phyloP scores from a whole-genome alignment of 192 early-diverging fungal species.

The Funneliformis mosseae region DNA sequence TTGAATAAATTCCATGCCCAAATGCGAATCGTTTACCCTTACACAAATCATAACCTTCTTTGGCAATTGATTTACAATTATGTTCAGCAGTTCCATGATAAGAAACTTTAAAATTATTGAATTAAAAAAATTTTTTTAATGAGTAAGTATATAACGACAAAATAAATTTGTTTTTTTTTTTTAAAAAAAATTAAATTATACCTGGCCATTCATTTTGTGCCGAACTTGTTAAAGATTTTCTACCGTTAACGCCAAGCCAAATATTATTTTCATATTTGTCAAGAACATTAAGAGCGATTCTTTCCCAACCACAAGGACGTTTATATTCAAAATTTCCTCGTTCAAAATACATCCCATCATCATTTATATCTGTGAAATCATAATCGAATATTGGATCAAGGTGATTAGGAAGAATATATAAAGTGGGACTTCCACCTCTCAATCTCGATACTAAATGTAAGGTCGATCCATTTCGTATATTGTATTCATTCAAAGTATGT shows the following conservation, averaged over 20 bases:
- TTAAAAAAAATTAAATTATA: too few relatives aligned
- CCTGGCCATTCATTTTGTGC: too few relatives aligned
- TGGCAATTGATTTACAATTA: too few relatives aligned
- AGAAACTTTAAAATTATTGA: too few relatives aligned
- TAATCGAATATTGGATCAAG: not conserved
- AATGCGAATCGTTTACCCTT: too few relatives aligned
- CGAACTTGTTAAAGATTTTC: too few relatives aligned
- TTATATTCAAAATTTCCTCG: slow-evolving; percentile 3
- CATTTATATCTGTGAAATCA: slow-evolving; percentile 23
- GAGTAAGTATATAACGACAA: not conserved
- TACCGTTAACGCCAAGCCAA: slow-evolving; percentile 25
- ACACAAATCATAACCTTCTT: too few relatives aligned
- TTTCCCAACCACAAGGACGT: slow-evolving; percentile 18
- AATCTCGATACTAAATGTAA: slow-evolving; percentile 64
- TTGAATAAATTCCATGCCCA: too few relatives aligned
- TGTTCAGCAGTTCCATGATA: too few relatives aligned
- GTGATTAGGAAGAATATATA: not conserved
- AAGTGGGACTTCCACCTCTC: slow-evolving; percentile 51
- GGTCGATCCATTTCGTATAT: slow-evolving; percentile 70
- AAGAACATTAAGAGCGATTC: slow-evolving; percentile 6
- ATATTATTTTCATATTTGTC: too few relatives aligned
- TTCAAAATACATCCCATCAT: not conserved
- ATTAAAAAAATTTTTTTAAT: not conserved
- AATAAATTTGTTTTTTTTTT: too few relatives aligned
- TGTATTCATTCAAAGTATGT: slow-evolving; percentile 62